Percentiles rank a stretch among this genome's conserved stretches.
Evolutionary conservation across 192 early-diverging fungal species (phyloP).

Genomic region (Backusella sp.): DNA sequence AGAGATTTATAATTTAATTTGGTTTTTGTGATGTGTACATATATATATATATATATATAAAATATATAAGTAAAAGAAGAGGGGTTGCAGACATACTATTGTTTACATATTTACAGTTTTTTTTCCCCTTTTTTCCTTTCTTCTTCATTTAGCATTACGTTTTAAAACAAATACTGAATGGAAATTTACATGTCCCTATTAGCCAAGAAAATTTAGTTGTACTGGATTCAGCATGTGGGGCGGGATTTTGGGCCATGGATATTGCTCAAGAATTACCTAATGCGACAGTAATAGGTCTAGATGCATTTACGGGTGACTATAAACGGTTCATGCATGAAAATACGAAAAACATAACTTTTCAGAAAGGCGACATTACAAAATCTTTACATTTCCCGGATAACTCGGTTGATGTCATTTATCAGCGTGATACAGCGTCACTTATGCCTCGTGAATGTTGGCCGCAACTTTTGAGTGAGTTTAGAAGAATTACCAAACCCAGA

Average conservation of each 20-base stretch:
- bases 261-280: slow-evolving; percentile 20
- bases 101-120: not conserved
- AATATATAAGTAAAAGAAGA: not conserved
- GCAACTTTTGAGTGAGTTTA: slow-evolving; percentile 28
- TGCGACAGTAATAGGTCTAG: slow-evolving; percentile 23
- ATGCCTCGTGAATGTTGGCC: slow-evolving; percentile 26
- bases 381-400: slow-evolving; percentile 27
- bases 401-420: slow-evolving; percentile 28
- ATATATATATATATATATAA: not conserved
- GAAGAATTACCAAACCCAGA: slow-evolving; percentile 48
- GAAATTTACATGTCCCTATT: not conserved
- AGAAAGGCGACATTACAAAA: slow-evolving; percentile 29
- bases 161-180: slow-evolving; percentile 24
- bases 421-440: slow-evolving; percentile 15
- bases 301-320: slow-evolving; percentile 2
- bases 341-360: slow-evolving; percentile 21
- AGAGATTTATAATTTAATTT: not conserved
- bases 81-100: too few relatives aligned
- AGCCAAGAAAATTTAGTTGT: not conserved
- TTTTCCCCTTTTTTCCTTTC: not conserved
- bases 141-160: slow-evolving; percentile 26
- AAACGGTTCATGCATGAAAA: not conserved
- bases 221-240: slow-evolving; percentile 21
- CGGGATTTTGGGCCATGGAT: slow-evolving; percentile 33
- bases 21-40: not conserved